Evolutionary conservation across 176 grass and related monocot genomes (phyloP), one percentile per base, ranked within the genome.

Genomic region (Chrysopogon serrulatus): DNA sequence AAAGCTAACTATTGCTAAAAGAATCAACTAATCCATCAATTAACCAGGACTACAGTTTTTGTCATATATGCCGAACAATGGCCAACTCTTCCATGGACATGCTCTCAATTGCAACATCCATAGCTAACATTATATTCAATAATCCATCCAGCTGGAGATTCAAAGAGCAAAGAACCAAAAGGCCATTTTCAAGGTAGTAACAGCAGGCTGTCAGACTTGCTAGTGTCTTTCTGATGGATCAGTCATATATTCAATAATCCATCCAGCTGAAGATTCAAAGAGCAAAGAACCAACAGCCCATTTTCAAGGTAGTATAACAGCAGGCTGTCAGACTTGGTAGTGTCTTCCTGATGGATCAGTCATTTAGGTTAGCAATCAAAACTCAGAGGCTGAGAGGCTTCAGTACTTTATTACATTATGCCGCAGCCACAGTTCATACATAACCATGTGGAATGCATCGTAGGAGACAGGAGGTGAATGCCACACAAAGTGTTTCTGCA

Each of bases 391-490:
- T 32, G 6, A 57, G 48, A 68, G 68, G n/a, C 79, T 87, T 87
- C 73, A 90, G 74, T 90, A 90, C 82, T 93, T 99, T 70, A 99
- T 96, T 59, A 96, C 91, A 96, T 94, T 88, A 80, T 92, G 91
- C 49, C 96, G 83, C 68, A 94, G 73, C 96, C 96, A 96, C 42
- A 99, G 71, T 36, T 96, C 96, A 82, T 96, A 99, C 96, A 99
- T 99, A 76, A 93, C 81, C 96, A 96, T 99, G 84, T 96, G 96
- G 71, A 99, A 99, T 81, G 91, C 93, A 70, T 99, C 96, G 33
- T 90, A 90, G 8, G 87, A 88, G 77, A 94, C 21, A 66, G 96
- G 91, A 89, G 96, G 91, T 68, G 96, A 95, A 83, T 99, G 91
- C 93, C 93, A 99, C 65, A 92, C 89, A 57, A 96, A 99, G 82